Evolutionary conservation across 352 stramenopile genomes (phyloP).

Genomic region (Pythium aristosporum): DNA sequence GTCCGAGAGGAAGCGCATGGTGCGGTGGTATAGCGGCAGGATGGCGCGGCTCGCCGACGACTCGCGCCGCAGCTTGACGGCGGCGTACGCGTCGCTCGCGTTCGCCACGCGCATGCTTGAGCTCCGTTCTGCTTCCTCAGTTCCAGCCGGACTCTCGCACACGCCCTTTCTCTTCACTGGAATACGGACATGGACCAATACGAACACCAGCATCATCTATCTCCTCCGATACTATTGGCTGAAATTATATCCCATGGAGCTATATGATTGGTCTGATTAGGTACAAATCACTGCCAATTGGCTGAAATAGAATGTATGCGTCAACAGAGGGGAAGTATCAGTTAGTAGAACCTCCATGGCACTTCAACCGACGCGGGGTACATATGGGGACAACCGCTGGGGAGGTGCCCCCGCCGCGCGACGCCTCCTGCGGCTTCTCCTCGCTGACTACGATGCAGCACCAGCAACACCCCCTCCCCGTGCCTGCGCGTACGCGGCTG

Average conservation of each 20-base stretch:
- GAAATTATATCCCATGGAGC: too few relatives aligned
- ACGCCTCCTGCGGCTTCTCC: background rate
- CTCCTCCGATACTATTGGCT: conserved; percentile 1
- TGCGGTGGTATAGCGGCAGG: conserved; percentile 65
- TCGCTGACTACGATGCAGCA: background rate
- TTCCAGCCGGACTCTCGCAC: background rate
- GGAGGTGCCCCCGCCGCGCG: background rate
- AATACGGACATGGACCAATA: background rate
- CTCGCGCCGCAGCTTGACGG: conserved; percentile 14
- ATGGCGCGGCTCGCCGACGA: conserved; percentile 17
- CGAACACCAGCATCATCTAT: background rate
- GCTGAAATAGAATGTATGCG: conserved; percentile 1
- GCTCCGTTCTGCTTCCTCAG: background rate
- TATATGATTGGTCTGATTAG: background rate
- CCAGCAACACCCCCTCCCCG: background rate
- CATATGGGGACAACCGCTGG: conserved; percentile 21
- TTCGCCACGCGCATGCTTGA: conserved; percentile 14
- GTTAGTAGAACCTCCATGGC: background rate
- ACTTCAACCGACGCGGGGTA: conserved; percentile 24
- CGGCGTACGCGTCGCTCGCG: conserved; percentile 7
- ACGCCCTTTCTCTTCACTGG: background rate
- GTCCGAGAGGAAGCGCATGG: conserved; percentile 55
- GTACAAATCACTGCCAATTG: conserved; percentile 10
- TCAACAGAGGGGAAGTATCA: background rate
- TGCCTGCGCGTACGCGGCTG: conserved; percentile 40